Conservation (phyloP, 2,329 filamentous ascomycete genomes). For the Arthrinium phaeospermum region DNA sequence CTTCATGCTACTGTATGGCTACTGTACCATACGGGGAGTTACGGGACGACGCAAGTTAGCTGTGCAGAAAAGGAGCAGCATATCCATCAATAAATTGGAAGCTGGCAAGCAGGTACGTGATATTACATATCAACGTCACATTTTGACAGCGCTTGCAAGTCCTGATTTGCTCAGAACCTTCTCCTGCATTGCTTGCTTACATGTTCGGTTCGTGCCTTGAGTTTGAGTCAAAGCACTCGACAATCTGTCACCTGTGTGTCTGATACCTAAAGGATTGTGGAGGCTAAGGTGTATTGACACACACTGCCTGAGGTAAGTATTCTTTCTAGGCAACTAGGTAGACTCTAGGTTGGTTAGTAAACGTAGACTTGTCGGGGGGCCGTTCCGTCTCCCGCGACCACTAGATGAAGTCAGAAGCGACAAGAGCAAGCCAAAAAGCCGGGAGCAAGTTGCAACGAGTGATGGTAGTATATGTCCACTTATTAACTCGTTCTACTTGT, state of each 20-base stretch:
- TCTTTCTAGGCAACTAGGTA: no score
- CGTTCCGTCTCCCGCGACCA: conserved; percentile 5
- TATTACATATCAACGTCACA: neutral
- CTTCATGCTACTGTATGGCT: no score
- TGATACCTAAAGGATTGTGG: neutral
- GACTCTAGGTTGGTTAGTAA: neutral
- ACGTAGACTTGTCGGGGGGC: neutral
- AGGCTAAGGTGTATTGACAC: neutral
- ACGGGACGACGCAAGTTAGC: neutral
- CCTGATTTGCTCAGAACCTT: neutral
- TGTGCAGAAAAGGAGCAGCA: neutral
- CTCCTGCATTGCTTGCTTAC: neutral
- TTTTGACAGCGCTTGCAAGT: neutral
- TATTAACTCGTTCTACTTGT: neutral
- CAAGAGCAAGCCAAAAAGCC: neutral
- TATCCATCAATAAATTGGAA: neutral
- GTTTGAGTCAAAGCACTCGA: neutral
- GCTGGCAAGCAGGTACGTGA: neutral
- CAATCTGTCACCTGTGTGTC: neutral
- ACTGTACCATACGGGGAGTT: neutral
- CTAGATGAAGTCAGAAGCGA: neutral
- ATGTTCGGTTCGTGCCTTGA: neutral
- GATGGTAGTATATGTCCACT: neutral
- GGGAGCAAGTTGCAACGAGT: neutral
- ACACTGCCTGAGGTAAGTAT: neutral